phyloP scores from a whole-genome alignment of 2,329 filamentous ascomycete species.

The Trichoderma citrinoviride region DNA sequence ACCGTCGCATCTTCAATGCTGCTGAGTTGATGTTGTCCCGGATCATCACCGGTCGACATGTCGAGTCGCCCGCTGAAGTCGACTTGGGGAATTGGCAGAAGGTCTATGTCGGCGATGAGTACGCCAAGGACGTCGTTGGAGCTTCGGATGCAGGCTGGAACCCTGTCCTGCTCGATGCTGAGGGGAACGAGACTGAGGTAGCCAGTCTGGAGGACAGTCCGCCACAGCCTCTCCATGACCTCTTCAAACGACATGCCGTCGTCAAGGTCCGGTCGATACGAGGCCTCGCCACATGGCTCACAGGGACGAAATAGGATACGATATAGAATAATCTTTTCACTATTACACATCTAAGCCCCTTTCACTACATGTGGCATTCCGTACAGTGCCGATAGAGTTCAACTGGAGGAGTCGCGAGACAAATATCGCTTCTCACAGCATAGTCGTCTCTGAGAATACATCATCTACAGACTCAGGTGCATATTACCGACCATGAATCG shows the following conservation, averaged over 20 bases:
- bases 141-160: constrained; percentile 35
- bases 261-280: constrained; percentile 25
- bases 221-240: constrained; percentile 11
- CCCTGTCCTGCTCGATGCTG: constrained; percentile 26
- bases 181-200: constrained; percentile 7
- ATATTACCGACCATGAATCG: background rate
- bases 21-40: constrained; percentile 45
- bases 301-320: background rate
- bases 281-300: constrained; percentile 23
- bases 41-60: constrained; percentile 28
- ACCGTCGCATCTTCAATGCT: constrained; percentile 53
- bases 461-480: background rate
- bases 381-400: background rate
- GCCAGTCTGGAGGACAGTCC: constrained; percentile 22
- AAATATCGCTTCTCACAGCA: background rate
- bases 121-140: constrained; percentile 49
- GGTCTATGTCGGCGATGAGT: constrained; percentile 55
- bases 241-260: constrained; percentile 20
- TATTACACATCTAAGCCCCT: background rate
- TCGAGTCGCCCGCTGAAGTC: constrained; percentile 15
- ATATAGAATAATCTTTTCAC: background rate
- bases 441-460: background rate
- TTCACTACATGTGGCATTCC: background rate
- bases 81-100: constrained; percentile 36
- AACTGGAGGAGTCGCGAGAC: background rate